Base-by-base conservation (phyloP, 176 grass and related monocot genomes). In the Otatea glauca region DNA sequence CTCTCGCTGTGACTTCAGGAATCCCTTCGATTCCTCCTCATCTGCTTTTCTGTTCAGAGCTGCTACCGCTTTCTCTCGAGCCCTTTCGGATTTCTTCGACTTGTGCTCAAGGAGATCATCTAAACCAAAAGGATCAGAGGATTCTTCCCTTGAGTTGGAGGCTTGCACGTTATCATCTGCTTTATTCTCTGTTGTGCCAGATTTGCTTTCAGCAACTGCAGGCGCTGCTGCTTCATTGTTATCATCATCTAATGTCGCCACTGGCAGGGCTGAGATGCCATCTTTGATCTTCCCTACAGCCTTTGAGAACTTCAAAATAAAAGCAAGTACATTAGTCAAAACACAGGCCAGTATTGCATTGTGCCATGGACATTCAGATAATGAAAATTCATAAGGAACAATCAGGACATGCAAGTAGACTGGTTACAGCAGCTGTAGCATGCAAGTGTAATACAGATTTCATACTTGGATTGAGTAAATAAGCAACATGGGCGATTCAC, bases 211-310 rank as follows among this genome's bases (percentile, higher is more conserved):
- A 80, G 84, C 65, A 84, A 83, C 53, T 27, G 90, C 87, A 44
- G 91, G 86, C 13, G 81, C 84, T 63, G 88, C 60, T 12, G 86
- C 85, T 84, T 99, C 96, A 78, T 94, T 84, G 16, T 84, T 89
- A 45, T 94, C 93, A 84, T 99, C 96, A 67, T 96, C 93, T 37
- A 6, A 27, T 21, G 96, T 92, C 24, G 88, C 89, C 0, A 70
- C 45, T 37, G 93, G 91, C 32, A 99, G 89, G 5, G 72, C 88
- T 72, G 85, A 94, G 70, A 92, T 94, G 63, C 83, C 80, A 74
- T 96, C 89, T 92, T 96, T 96, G 45, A 99, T 91, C 86, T 94
- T 99, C 70, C 91, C 87, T 49, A 92, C 93, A 79, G 88, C 86
- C 81, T 98, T 98, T 50, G 88, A 94, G 68, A 90, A 96, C 96